These are phyloP conservation scores for Onygenales sp. DNA, from an alignment of 2,329 filamentous ascomycete species.

Conservation along the genomic window DNA sequence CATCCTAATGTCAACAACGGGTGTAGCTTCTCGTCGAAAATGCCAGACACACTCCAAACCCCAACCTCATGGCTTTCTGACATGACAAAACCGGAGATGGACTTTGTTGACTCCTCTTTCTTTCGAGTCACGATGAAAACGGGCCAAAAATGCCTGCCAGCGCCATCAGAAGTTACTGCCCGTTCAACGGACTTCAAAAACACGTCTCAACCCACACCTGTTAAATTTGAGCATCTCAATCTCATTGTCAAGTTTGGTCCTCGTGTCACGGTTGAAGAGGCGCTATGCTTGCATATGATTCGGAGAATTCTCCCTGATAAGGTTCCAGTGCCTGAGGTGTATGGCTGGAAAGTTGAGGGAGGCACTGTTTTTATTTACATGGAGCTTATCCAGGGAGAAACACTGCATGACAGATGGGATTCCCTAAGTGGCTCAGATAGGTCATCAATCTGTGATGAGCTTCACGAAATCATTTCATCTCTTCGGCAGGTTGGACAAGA, in stretches of 20 bases:
- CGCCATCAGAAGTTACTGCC: conserved; percentile 13
- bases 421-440: conserved; percentile 8
- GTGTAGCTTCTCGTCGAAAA: too few relatives aligned
- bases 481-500: conserved; percentile 15
- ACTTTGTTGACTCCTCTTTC: too few relatives aligned
- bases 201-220: conserved; percentile 2
- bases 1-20: too few relatives aligned
- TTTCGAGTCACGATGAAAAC: background rate
- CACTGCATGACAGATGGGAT: conserved; percentile 19
- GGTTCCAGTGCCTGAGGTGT: conserved; percentile 28
- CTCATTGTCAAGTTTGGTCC: conserved; percentile 18
- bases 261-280: conserved; percentile 14
- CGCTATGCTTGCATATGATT: conserved; percentile 16
- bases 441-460: conserved; percentile 9
- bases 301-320: conserved; percentile 9
- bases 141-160: conserved; percentile 11
- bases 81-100: too few relatives aligned
- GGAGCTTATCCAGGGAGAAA: conserved; percentile 21
- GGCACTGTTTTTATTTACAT: conserved; percentile 23
- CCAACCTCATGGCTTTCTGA: too few relatives aligned
- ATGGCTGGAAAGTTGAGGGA: conserved; percentile 22
- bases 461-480: conserved; percentile 10
- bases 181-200: conserved; percentile 9
- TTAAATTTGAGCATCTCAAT: conserved; percentile 13
- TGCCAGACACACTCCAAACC: too few relatives aligned